Conservation (phyloP, 2,329 filamentous ascomycete species). For the Exophiala viscosa region DNA sequence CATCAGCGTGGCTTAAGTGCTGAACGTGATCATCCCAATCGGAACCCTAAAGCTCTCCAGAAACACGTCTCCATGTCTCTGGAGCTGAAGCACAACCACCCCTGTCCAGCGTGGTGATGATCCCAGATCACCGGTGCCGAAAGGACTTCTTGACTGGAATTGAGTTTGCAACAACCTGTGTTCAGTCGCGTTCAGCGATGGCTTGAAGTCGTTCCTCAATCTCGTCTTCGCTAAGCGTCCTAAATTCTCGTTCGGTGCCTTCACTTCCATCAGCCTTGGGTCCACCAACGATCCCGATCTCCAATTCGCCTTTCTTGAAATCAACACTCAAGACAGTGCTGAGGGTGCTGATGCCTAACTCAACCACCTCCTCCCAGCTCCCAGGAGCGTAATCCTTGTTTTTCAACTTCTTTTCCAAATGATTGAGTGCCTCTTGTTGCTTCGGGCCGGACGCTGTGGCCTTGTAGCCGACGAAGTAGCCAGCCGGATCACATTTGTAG, state of each 20-base stretch:
- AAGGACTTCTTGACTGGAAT: not conserved
- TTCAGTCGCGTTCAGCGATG: conserved; percentile 93
- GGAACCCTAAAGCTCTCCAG: conserved; percentile 10
- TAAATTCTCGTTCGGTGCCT: conserved; percentile 74
- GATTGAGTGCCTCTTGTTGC: conserved; percentile 97
- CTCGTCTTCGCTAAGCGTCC: conserved; percentile 90
- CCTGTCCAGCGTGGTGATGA: conserved; percentile 27
- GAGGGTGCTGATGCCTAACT: conserved; percentile 90
- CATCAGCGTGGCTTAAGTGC: conserved; percentile 12
- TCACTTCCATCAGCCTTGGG: conserved; percentile 78
- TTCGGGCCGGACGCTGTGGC: conserved; percentile 95
- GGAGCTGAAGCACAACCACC: conserved; percentile 16
- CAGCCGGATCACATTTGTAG: conserved; percentile 97
- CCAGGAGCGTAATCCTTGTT: conserved; percentile 95
- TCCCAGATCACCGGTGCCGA: conserved; percentile 4
- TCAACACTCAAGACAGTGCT: conserved; percentile 97
- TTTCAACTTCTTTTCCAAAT: conserved; percentile 99
- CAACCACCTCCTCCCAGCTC: conserved; percentile 94
- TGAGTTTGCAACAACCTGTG: not conserved
- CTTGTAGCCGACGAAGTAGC: conserved; percentile 98
- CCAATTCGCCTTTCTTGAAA: conserved; percentile 98
- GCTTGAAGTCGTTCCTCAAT: conserved; percentile 97
- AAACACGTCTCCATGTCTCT: conserved; percentile 2
- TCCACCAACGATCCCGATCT: conserved; percentile 94
- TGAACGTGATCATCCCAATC: conserved; percentile 11